Base-by-base conservation (phyloP, 148 eudicot genomes). In the Nepenthes gracilis region DNA sequence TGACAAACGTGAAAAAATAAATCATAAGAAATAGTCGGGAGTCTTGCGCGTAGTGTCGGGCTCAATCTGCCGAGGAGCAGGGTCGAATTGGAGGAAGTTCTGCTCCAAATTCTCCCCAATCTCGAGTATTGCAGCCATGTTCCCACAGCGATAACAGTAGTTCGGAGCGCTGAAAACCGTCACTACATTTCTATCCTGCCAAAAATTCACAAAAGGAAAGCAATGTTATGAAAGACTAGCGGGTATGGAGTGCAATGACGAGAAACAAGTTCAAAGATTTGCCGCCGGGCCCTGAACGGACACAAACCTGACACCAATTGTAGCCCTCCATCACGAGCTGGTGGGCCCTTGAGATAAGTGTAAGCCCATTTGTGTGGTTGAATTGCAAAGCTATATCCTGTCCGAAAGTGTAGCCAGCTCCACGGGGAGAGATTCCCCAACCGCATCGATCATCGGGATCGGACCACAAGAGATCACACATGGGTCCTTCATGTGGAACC, bases 371-470 rank as follows among this genome's bases (percentile, higher is more conserved):
- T 5, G 76, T 67, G 57, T 72, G 76, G 67, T 72, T 72, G 59
- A 72, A 72, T 13, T 67, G 71, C 8, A 62, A 57, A 34, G 76
- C 62, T 57, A 72, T 66, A 49, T 71, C 75, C 54, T 71, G 75
- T 10, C 73, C 70, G 55, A 72, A 72, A 0, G 75, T 72, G 43
- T 72, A 72, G n/a, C 75, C 75, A 55, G 75, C 75, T 4, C 75
- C 75, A n/a, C 70, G 75, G 10, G 75, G 70, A 34, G 75, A 72
- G 15, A 72, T 72, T 61, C 75, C 75, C 75, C 75, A 72, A 13
- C 75, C 75, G 66, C 75, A 72, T 6, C 70, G 70, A 35, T 72
- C 75, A 47, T 72, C 70, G 1, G 75, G 75, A 66, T 72, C 75
- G 43, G 75, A 72, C 75, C 75, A 72, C 60, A 72, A 57, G 11